Evolutionary conservation across 2,329 filamentous ascomycete species (phyloP), one percentile per base, ranked within the genome.

Genomic region (Drechslera avenae): DNA sequence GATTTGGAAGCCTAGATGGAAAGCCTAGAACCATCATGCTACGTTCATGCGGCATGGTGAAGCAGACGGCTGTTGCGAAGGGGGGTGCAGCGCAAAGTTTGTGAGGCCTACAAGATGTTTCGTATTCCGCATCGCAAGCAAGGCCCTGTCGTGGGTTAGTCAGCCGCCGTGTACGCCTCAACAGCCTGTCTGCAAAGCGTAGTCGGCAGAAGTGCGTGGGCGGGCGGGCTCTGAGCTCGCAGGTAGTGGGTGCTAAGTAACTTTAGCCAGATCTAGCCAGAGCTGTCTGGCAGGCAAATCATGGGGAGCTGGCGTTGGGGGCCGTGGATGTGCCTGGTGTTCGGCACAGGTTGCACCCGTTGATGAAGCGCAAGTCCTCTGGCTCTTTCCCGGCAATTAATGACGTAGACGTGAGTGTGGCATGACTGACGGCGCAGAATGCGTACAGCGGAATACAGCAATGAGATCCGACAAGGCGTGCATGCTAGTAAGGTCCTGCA

Each of bases 331-430:
- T 30, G 26, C 41, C 42, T 46, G 21, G 42, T 23, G 31, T 46
- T 46, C 48, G 48, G 26, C 12, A 13, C 26, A 28, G 4, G 26
- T 18, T 18, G 32, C 21, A 33, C 17, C 30, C 48, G 41, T 45
- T 30, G 32, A 41, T 36, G 48, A 51, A 36, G 42, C 42, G 30
- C 14, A 13, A 39, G 23, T 21, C 17, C 18, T 23, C 37, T 47
- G 16, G 19, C 34, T 33, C 37, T 33, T 30, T 39, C 33, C 19
- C 17, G 33, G 30, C 37, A 39, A 17, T 10, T 19, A 19, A 48
- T 52, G 52, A 52, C 52, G 52, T 55, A 49, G 49, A 32, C 17
- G 39, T 17, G 26, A 31, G 18, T 32, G n/a, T 40, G 19, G 26
- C 37, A 54, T 14, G 23, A 14, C 19, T 17, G 28, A 28, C 19